Percentiles rank a stretch among this genome's conserved stretches.
These are phyloP conservation scores for Orbilia javanica DNA, from an alignment of 2,329 filamentous ascomycete species.

Conservation along the genomic window DNA sequence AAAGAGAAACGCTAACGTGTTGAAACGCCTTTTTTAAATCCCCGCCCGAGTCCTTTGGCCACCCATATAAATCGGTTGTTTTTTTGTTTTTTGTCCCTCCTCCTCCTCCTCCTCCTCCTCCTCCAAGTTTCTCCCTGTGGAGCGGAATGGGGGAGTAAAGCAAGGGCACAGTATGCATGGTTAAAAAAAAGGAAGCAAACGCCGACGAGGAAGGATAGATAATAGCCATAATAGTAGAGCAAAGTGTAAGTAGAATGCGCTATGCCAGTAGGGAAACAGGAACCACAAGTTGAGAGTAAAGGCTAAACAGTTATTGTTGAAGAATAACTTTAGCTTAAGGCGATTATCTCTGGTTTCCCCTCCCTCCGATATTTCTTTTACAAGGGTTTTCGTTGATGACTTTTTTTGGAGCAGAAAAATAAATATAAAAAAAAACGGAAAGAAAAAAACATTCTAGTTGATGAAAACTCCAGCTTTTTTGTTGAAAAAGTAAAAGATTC, in stretches of 20 bases:
- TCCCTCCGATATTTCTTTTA: background rate
- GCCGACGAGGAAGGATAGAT: constrained; percentile 2
- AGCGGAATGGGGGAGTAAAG: background rate
- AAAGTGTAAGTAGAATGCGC: constrained; percentile 6
- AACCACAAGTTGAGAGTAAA: background rate
- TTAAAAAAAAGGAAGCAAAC: background rate
- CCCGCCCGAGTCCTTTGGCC: constrained; percentile 12
- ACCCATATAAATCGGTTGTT: constrained; percentile 20
- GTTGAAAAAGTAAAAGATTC: constrained; percentile 37
- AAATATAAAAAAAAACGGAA: background rate
- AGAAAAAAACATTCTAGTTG: constrained; percentile 12
- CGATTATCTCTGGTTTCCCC: background rate
- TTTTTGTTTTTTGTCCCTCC: background rate
- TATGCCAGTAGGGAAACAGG: background rate
- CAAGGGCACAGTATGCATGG: constrained; percentile 5
- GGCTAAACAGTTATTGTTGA: constrained; percentile 35
- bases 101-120: too few species aligned
- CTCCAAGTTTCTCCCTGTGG: too few species aligned
- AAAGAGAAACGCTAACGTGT: constrained; percentile 50
- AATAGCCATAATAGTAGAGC: background rate
- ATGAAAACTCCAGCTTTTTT: constrained; percentile 40
- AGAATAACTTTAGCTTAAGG: constrained; percentile 20
- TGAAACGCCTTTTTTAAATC: constrained; percentile 55
- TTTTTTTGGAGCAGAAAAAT: background rate
- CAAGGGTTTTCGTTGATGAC: background rate